Evolutionary conservation across 2,329 filamentous ascomycete genomes (phyloP).

Genomic region (Thyridium curvatum): DNA sequence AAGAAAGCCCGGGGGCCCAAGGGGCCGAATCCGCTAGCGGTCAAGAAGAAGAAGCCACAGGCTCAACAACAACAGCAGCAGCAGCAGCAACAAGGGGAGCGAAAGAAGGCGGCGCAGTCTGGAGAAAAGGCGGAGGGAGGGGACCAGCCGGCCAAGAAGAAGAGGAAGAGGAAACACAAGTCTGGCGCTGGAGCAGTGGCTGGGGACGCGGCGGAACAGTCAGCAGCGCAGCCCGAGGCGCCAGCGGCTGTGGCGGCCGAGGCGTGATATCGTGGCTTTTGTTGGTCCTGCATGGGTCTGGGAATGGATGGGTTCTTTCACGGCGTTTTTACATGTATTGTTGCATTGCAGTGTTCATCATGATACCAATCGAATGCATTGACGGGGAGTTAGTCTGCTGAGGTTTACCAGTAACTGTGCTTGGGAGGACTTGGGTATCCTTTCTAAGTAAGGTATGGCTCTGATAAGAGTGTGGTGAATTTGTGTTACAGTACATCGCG

Average conservation of each 20-base stretch:
- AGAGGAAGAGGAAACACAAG: conserved; percentile 15
- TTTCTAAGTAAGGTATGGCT: too few species aligned
- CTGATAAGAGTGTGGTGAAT: too few species aligned
- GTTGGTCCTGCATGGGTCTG: too few species aligned
- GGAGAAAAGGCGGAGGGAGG: neutral
- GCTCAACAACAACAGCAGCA: neutral
- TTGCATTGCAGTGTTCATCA: too few species aligned
- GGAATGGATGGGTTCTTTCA: too few species aligned
- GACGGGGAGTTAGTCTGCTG: too few species aligned
- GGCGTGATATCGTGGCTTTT: neutral
- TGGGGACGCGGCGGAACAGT: neutral
- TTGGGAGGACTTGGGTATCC: too few species aligned
- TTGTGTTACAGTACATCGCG: neutral
- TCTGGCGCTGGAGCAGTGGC: neutral
- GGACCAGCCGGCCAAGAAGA: conserved; percentile 11
- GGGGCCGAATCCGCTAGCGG: conserved; percentile 23
- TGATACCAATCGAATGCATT: too few species aligned
- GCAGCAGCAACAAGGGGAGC: conserved; percentile 1
- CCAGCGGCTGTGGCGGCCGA: neutral
- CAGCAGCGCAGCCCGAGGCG: neutral
- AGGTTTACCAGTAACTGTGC: too few species aligned
- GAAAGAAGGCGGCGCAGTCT: conserved; percentile 1
- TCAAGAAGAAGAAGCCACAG: conserved; percentile 27
- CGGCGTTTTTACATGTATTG: too few species aligned
- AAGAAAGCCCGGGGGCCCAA: conserved; percentile 22